Evolutionary conservation across 2,329 filamentous ascomycete species (phyloP), one percentile per base, ranked within the genome.

Genomic region (Scytalidium sp.): DNA sequence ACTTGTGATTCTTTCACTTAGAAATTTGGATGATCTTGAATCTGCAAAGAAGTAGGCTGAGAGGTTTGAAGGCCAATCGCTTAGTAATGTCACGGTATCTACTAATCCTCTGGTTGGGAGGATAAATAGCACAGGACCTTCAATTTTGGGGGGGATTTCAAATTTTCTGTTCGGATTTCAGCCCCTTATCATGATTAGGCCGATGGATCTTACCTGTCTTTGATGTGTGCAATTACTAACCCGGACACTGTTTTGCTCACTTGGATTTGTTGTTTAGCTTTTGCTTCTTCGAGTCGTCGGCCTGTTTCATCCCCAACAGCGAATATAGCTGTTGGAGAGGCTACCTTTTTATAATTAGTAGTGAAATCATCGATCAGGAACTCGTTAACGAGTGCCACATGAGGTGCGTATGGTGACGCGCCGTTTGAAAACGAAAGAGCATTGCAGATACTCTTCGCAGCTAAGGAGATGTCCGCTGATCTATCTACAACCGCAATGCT

Each of bases 351-450:
- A n/a, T n/a, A n/a, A n/a, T n/a, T n/a, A n/a, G n/a, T n/a, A n/a
- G 19, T 47, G 54, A 85, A 84, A 0, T 72, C 69, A 48, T 76
- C 71, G 65, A 79, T 78, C 3, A 74, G 69, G 51, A 76, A 86
- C 54, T 86, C 83, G 52, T 86, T 84, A n/a, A 87, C 81, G 0
- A 85, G 64, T 0, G 86, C 76, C 0, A 84, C 23, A 57, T 86
- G 82, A 0, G 83, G 83, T 0, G 80, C 77, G 58, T 85, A 85
- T 0, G 80, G 73, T 1, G 81, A 84, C 2, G 64, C 69, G 2
- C 81, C 81, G 1, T 75, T 69, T n/a, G n/a, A n/a, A 23, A 83
- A 79, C 13, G 67, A 66, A 56, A 84, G 79, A 1, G 82, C 79
- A 1, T 67, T 68, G 1, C 78, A 72, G 1, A 86, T 67, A 2